A percentile compares a stretch with the other conserved stretches of the same genome.
phyloP scores from a whole-genome alignment of 176 grass and related monocot genomes.

The Melocanna baccifera region DNA sequence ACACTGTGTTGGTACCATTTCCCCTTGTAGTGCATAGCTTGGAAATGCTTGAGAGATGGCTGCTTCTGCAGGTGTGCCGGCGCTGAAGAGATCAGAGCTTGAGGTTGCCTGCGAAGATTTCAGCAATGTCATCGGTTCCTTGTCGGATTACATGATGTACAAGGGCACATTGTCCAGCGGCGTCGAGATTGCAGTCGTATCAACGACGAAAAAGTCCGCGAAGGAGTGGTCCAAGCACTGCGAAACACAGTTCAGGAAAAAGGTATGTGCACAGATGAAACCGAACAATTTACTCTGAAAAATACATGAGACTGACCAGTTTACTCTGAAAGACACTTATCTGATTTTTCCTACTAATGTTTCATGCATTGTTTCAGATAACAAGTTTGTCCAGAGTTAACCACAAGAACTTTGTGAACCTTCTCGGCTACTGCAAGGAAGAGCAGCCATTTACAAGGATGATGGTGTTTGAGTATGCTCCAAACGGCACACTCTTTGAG shows the following conservation, averaged over 20 bases:
- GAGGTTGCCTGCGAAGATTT: constrained; percentile 77
- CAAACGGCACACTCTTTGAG: constrained; percentile 83
- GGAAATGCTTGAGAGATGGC: not conserved
- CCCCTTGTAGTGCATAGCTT: not conserved
- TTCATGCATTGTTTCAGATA: constrained; percentile 46
- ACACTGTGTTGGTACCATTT: not conserved
- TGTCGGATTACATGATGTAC: constrained; percentile 67
- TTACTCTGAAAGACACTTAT: not conserved
- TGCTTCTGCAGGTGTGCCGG: constrained; percentile 47
- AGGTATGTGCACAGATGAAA: constrained; percentile 39
- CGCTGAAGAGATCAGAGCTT: constrained; percentile 68
- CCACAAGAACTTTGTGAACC: constrained; percentile 93
- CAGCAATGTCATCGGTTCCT: constrained; percentile 73
- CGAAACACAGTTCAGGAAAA: constrained; percentile 77
- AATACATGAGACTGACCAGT: not conserved
- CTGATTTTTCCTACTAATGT: not conserved
- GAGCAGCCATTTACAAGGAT: constrained; percentile 88
- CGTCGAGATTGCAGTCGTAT: constrained; percentile 87
- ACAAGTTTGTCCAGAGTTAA: constrained; percentile 66
- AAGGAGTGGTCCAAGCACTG: constrained; percentile 73
- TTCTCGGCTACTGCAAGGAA: constrained; percentile 87
- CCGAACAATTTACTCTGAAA: not conserved
- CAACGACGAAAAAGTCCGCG: constrained; percentile 40
- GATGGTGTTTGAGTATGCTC: constrained; percentile 95
- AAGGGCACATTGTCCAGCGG: constrained; percentile 78